Evolutionary conservation across 306 rosid species (phyloP).

Genomic region (Cucurbita maxima): DNA sequence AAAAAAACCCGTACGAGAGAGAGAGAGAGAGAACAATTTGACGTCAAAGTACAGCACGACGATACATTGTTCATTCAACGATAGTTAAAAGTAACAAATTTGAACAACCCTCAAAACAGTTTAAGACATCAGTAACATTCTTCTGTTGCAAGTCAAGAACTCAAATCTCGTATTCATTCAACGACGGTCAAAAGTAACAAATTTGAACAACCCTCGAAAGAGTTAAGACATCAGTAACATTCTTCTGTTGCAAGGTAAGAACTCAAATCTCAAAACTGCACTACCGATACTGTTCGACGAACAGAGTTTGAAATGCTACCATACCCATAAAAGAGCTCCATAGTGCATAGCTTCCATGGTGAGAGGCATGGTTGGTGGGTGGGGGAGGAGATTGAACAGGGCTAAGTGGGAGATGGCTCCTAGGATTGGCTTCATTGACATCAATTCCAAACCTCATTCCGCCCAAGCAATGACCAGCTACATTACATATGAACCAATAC

Average conservation of each 20-base stretch:
- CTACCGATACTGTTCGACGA: no score
- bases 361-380: not conserved
- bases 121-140: no score
- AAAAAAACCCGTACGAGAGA: no score
- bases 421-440: constrained; percentile 7
- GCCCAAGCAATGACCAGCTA: constrained; percentile 23
- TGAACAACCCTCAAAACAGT: not conserved
- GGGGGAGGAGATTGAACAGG: constrained; percentile 1
- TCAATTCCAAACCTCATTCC: constrained; percentile 23
- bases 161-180: no score
- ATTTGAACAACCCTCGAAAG: not conserved
- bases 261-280: no score
- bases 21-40: no score
- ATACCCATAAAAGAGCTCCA: not conserved
- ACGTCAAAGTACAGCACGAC: no score
- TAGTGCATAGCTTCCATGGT: not conserved
- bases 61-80: no score
- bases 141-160: no score
- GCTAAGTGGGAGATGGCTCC: not conserved
- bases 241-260: no score
- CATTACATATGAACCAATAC: constrained; percentile 25
- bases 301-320: not conserved
- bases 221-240: no score
- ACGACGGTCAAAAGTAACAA: not conserved
- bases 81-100: not conserved